Conservation (phyloP, 495 filamentous ascomycete species). For the Bathelium albidoporum region DNA sequence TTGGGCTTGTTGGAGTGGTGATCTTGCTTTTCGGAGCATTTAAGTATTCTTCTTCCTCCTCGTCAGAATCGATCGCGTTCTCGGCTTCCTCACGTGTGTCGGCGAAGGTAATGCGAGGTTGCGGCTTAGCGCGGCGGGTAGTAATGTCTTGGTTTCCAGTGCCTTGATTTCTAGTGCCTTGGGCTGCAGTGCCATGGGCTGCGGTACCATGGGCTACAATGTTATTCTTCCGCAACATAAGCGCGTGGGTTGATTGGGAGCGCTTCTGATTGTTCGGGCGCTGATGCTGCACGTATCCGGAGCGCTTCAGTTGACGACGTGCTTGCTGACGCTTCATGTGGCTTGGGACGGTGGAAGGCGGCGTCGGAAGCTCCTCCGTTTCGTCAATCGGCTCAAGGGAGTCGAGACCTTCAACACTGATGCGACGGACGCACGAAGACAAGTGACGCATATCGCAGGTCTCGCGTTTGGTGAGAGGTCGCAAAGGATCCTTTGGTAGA, state of each 20-base stretch:
- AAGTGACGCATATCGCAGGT: background rate
- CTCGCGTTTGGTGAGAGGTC: background rate
- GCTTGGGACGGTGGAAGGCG: background rate
- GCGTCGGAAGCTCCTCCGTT: background rate
- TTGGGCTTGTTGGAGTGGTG: background rate
- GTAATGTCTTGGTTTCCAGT: no score
- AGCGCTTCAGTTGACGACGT: background rate
- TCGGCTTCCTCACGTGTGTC: conserved; percentile 8
- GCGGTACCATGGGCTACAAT: background rate
- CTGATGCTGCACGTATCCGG: background rate
- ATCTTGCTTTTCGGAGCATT: background rate
- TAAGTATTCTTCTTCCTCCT: background rate
- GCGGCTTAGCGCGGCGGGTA: background rate
- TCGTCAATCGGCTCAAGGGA: background rate
- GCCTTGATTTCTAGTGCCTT: background rate
- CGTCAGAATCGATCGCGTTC: conserved; percentile 9
- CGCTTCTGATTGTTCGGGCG: background rate
- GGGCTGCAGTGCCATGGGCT: background rate
- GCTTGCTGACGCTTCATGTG: conserved; percentile 3
- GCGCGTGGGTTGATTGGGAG: conserved; percentile 1
- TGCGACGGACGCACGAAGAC: background rate
- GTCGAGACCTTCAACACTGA: conserved; percentile 3
- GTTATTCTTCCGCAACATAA: conserved; percentile 2
- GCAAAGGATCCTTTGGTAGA: background rate
- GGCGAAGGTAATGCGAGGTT: conserved; percentile 4